A percentile compares a stretch with the other conserved stretches of the same genome.
phyloP scores from a whole-genome alignment of 768 basidiomycete species.

The Rhizopogon roseolus region DNA sequence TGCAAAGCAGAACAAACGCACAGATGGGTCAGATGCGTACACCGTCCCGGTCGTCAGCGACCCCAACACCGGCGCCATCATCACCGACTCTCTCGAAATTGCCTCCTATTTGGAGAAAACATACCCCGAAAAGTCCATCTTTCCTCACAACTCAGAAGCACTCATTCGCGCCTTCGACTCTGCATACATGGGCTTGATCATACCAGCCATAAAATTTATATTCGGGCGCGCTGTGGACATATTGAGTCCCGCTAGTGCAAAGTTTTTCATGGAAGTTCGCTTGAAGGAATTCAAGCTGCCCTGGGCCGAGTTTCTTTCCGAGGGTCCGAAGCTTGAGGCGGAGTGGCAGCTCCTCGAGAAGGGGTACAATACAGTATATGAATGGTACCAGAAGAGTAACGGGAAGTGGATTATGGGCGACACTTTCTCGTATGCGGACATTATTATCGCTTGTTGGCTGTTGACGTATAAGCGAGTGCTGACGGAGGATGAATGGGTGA shows the following conservation, averaged over 20 bases:
- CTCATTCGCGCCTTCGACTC: constrained; percentile 19
- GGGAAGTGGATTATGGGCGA: constrained; percentile 28
- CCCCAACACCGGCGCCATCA: constrained; percentile 19
- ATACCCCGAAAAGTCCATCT: constrained; percentile 27
- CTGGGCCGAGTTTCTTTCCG: constrained; percentile 36
- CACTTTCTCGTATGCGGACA: constrained; percentile 26
- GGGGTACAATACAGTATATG: constrained; percentile 5
- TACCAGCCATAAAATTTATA: constrained; percentile 7
- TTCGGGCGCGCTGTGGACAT: constrained; percentile 19
- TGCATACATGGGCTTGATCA: background rate
- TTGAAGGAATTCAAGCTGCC: constrained; percentile 26
- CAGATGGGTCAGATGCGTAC: constrained; percentile 17
- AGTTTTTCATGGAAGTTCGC: constrained; percentile 34
- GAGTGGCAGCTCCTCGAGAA: constrained; percentile 22
- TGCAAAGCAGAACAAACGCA: constrained; percentile 11
- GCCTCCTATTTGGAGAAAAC: constrained; percentile 31
- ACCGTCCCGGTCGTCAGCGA: constrained; percentile 32
- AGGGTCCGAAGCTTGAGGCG: constrained; percentile 26
- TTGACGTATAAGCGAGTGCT: constrained; percentile 15
- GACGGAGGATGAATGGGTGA: constrained; percentile 21
- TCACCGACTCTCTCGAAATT: constrained; percentile 28
- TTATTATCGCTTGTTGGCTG: constrained; percentile 14
- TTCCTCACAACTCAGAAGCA: constrained; percentile 17
- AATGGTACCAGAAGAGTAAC: constrained; percentile 15
- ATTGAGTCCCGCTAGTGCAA: constrained; percentile 30